phyloP scores from a whole-genome alignment of 2,329 filamentous ascomycete genomes.

The Plectosphaerella cucumerina region DNA sequence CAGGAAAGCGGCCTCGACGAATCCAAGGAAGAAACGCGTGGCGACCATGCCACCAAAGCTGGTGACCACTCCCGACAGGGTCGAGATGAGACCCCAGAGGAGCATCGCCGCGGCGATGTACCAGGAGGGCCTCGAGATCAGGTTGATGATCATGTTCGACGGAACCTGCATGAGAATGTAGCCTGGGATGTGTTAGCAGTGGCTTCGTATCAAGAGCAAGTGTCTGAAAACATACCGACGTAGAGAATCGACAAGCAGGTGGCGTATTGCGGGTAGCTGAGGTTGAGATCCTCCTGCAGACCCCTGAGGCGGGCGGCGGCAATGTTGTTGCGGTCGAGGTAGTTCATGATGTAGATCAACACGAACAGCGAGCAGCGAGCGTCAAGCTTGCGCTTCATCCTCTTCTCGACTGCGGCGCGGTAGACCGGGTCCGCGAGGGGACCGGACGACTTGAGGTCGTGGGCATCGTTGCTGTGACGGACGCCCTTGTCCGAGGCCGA shows the following conservation, averaged over 20 bases:
- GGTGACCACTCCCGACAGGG: slow-evolving; percentile 46
- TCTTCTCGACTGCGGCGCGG: slow-evolving; percentile 55
- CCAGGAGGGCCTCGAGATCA: slow-evolving; percentile 44
- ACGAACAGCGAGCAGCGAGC: slow-evolving; percentile 63
- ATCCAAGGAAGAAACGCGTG: slow-evolving; percentile 56
- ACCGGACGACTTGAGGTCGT: not conserved
- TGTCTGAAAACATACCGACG: slow-evolving; percentile 36
- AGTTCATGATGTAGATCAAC: slow-evolving; percentile 72
- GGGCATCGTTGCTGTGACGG: not conserved
- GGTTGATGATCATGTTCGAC: slow-evolving; percentile 54
- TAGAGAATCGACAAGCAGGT: slow-evolving; percentile 63
- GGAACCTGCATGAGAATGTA: slow-evolving; percentile 63
- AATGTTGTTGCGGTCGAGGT: slow-evolving; percentile 66
- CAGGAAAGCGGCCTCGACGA: slow-evolving; percentile 60
- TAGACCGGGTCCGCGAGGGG: slow-evolving; percentile 35
- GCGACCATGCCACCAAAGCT: slow-evolving; percentile 51
- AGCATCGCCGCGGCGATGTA: slow-evolving; percentile 50
- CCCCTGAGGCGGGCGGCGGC: slow-evolving; percentile 62
- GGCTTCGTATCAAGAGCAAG: too few species aligned
- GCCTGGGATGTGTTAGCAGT: slow-evolving; percentile 22
- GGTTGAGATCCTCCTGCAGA: slow-evolving; percentile 54
- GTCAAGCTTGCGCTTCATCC: slow-evolving; percentile 68
- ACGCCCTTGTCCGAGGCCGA: not conserved
- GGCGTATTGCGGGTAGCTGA: slow-evolving; percentile 56
- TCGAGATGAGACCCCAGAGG: slow-evolving; percentile 59